Conservation (phyloP, 805 yeast species). For the Hagleromyces aurorensis region DNA sequence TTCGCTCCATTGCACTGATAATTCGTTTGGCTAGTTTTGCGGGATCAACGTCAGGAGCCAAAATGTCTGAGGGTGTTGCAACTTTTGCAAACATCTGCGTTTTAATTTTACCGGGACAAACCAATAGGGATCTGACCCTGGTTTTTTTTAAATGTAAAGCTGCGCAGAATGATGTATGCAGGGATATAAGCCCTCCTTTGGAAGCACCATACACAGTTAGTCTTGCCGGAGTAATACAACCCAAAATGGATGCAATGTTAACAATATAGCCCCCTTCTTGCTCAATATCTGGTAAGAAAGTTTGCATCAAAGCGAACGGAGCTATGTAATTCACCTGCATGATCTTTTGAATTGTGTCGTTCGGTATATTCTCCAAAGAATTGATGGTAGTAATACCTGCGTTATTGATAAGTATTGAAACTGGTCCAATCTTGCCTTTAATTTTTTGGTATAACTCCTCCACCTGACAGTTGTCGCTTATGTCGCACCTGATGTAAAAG, state of each 20-base stretch:
- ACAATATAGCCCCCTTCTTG: slow-evolving; percentile 64
- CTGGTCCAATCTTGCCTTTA: slow-evolving; percentile 41
- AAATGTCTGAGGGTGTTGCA: slow-evolving; percentile 56
- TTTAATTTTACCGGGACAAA: slow-evolving; percentile 82
- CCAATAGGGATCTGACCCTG: slow-evolving; percentile 57
- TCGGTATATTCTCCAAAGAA: slow-evolving; percentile 43
- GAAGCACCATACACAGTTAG: slow-evolving; percentile 82
- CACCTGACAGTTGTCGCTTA: slow-evolving; percentile 45
- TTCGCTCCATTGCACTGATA: slow-evolving; percentile 47
- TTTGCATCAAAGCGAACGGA: slow-evolving; percentile 58
- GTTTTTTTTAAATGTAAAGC: slow-evolving; percentile 47
- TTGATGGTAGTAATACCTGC: slow-evolving; percentile 70
- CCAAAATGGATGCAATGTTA: slow-evolving; percentile 77
- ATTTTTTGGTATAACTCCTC: slow-evolving; percentile 35
- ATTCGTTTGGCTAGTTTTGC: slow-evolving; percentile 52
- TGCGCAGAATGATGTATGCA: slow-evolving; percentile 73
- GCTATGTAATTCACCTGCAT: slow-evolving; percentile 65
- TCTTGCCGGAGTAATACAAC: slow-evolving; percentile 77
- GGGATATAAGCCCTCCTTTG: slow-evolving; percentile 75
- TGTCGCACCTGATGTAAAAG: slow-evolving; percentile 60
- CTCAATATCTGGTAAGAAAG: slow-evolving; percentile 55
- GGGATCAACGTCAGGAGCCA: slow-evolving; percentile 83
- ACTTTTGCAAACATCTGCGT: slow-evolving; percentile 72
- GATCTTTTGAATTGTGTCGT: slow-evolving; percentile 52
- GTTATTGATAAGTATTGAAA: slow-evolving; percentile 70